Evolutionary conservation across 305 asterid species (phyloP), one percentile per base, ranked within the genome.

Genomic region (Fraxinus greggii): DNA sequence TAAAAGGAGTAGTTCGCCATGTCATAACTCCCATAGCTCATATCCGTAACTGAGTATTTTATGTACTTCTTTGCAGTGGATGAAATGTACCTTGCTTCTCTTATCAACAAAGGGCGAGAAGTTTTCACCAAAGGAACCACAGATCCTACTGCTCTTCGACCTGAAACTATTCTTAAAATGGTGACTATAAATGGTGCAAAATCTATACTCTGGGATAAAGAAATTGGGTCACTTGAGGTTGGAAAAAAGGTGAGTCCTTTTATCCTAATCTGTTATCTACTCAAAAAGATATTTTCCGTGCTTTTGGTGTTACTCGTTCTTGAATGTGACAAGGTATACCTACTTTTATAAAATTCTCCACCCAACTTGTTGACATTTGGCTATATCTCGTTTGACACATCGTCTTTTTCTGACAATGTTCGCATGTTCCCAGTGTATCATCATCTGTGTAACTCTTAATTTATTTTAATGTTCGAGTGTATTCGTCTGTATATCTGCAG

Each of bases 41-140:
- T 63, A 45, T 63, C 72, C 72, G 24, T 3, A 24, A 63, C 65
- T 42, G 31, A 54, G 75, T 78, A 35, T 51, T 26, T 79, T 80
- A 26, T 45, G 67, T 51, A 31, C 69, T 69, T 80, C 29, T 70
- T 42, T 86, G 85, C 83, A 93, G 97, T 93, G 85, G 98, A 93
- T 84, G 97, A 93, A 87, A 93, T 93, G 98, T 93, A 92, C 90
- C 89, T 93, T 51, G 97, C 98, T 61, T 93, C 97, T 76, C 87
- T 92, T 77, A 90, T 93, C 86, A 93, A 92, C 87, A 93, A 91
- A 91, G 97, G 94, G 26, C 90, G 93, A 59, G 93, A 90, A 85
- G 98, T 87, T 75, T 89, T 90, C 26, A 8, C 83, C 24, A 86
- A 79, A 72, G 95, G 93, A 82, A 82, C 89, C 77, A 88, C 95